phyloP scores from a whole-genome alignment of 2,329 filamentous ascomycete genomes.

The Ascochyta viciae-villosae region DNA sequence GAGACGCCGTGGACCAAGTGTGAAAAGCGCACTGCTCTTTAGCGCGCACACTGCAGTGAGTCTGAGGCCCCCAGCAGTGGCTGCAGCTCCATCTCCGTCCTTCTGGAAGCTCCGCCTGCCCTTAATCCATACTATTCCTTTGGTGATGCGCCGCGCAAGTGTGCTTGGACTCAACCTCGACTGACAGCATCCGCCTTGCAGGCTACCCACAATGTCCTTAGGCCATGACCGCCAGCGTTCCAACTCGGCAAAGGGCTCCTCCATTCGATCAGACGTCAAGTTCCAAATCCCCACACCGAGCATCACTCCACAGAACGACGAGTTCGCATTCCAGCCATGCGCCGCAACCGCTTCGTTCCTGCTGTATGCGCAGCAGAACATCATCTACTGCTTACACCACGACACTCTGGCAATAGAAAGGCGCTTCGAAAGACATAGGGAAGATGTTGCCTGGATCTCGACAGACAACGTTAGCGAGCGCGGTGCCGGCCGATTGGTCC shows the following conservation, averaged over 20 bases:
- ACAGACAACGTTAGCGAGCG: conserved; percentile 91
- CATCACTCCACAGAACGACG: conserved; percentile 55
- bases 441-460: conserved; percentile 82
- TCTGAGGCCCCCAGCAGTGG: conserved; percentile 41
- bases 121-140: conserved; percentile 38
- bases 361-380: conserved; percentile 82
- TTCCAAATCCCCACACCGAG: conserved; percentile 53
- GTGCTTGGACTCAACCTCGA: conserved; percentile 29
- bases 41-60: conserved; percentile 48
- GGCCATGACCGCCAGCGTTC: conserved; percentile 53
- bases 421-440: conserved; percentile 81
- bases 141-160: conserved; percentile 40
- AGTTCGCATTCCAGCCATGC: conserved; percentile 77
- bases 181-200: conserved; percentile 39
- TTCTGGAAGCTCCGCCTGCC: conserved; percentile 34
- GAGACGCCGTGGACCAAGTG: conserved; percentile 46
- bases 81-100: conserved; percentile 32
- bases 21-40: conserved; percentile 42
- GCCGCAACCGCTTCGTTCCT: conserved; percentile 91
- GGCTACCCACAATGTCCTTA: conserved; percentile 53
- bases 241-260: conserved; percentile 46
- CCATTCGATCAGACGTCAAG: conserved; percentile 43
- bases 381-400: conserved; percentile 87
- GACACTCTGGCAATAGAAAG: conserved; percentile 90
- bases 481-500: conserved; percentile 82